Percentiles rank a stretch among this genome's conserved stretches.
These are phyloP conservation scores for Penicillium sp. DNA, from an alignment of 2,329 filamentous ascomycete genomes.

Conservation along the genomic window DNA sequence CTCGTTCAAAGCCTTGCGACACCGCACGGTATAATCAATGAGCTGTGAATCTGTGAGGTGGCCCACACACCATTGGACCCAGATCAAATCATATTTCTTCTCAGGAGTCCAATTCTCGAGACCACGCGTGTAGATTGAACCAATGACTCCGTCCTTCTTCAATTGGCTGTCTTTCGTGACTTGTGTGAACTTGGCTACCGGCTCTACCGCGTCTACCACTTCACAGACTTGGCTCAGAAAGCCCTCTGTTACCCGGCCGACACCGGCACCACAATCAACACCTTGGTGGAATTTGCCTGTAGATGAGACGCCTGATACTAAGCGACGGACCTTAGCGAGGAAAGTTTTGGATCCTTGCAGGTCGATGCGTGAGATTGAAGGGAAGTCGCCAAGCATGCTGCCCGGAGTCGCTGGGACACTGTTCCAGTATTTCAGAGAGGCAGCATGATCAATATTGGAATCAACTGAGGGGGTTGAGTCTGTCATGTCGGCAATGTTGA, in stretches of 20 bases:
- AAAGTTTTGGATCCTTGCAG: conserved; percentile 69
- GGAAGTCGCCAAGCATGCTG: conserved; percentile 64
- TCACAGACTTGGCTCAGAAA: conserved; percentile 70
- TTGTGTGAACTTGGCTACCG: conserved; percentile 75
- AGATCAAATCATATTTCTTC: conserved; percentile 72
- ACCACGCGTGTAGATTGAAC: conserved; percentile 68
- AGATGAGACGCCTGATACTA: conserved; percentile 19
- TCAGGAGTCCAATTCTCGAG: conserved; percentile 67
- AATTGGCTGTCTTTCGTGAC: conserved; percentile 48
- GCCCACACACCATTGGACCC: conserved; percentile 87
- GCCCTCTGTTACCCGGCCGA: conserved; percentile 77
- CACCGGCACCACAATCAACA: conserved; percentile 66
- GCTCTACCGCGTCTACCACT: conserved; percentile 79
- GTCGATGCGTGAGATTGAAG: conserved; percentile 66
- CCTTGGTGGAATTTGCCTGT: conserved; percentile 34
- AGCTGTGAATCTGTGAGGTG: conserved; percentile 76
- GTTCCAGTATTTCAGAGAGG: conserved; percentile 43
- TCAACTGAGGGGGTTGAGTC: not conserved
- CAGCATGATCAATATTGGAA: conserved; percentile 36
- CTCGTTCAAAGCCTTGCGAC: conserved; percentile 51
- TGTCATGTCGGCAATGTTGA: not conserved
- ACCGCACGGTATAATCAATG: conserved; percentile 63
- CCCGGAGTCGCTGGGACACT: conserved; percentile 38
- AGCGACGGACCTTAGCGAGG: conserved; percentile 61
- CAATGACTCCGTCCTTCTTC: conserved; percentile 50